Conservation (phyloP, 306 rosid genomes). For the Cyamopsis tetragonoloba region DNA sequence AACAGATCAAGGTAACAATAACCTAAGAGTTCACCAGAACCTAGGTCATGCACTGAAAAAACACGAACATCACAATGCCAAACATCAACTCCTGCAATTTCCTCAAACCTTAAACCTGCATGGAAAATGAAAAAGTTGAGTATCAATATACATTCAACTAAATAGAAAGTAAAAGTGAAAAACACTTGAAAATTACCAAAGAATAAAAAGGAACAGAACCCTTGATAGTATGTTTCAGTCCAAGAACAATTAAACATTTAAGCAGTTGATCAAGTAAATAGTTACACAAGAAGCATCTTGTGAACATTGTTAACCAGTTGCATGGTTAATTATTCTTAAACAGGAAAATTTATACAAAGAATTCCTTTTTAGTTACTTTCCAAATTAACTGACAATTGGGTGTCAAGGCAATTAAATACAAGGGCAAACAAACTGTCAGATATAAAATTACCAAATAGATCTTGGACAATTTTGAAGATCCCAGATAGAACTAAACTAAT, state of each 20-base stretch:
- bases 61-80: slow-evolving; percentile 83
- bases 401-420: slow-evolving; percentile 7
- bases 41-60: slow-evolving; percentile 69
- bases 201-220: too few species aligned
- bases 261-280: background rate
- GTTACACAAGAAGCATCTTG: background rate
- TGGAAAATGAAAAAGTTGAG: slow-evolving; percentile 12
- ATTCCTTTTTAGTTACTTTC: slow-evolving; percentile 5
- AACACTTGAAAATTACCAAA: background rate
- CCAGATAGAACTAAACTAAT: slow-evolving; percentile 85
- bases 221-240: background rate
- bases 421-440: slow-evolving; percentile 18
- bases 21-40: slow-evolving; percentile 79
- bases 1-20: slow-evolving; percentile 84
- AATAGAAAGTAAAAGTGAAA: slow-evolving; percentile 11
- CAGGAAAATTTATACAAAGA: background rate
- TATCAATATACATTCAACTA: background rate
- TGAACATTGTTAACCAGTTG: background rate
- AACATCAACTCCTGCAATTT: slow-evolving; percentile 70
- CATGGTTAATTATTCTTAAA: slow-evolving; percentile 8
- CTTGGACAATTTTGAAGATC: slow-evolving; percentile 84
- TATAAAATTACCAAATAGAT: slow-evolving; percentile 70
- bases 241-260: background rate
- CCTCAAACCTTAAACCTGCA: slow-evolving; percentile 83
- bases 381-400: background rate